phyloP scores from a whole-genome alignment of 2,329 filamentous ascomycete species.

The Cadophora sp. region DNA sequence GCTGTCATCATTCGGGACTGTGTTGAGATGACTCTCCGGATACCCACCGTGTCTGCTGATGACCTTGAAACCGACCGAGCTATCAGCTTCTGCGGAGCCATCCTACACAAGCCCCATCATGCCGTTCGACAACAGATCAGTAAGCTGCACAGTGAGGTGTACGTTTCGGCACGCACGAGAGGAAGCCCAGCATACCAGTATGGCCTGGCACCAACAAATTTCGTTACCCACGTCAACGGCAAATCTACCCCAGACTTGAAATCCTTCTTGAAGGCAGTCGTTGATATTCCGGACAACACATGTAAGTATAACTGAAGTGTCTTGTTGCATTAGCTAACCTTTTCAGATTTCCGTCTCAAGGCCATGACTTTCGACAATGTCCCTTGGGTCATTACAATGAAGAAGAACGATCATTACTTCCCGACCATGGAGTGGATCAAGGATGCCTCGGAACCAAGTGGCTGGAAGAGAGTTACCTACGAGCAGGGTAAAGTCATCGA shows the following conservation, averaged over 20 bases:
- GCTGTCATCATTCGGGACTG: conserved; percentile 88
- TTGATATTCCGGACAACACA: conserved; percentile 92
- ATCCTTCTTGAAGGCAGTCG: conserved; percentile 79
- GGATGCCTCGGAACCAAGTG: conserved; percentile 62
- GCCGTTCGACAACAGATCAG: conserved; percentile 97
- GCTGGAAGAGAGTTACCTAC: conserved; percentile 69
- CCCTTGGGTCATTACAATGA: conserved; percentile 99
- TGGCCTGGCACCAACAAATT: conserved; percentile 93
- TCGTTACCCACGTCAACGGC: conserved; percentile 95
- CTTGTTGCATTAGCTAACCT: conserved; percentile 24
- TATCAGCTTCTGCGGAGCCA: conserved; percentile 92
- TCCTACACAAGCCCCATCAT: conserved; percentile 92
- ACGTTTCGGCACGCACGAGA: conserved; percentile 85
- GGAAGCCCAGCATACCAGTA: conserved; percentile 89
- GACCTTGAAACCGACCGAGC: conserved; percentile 93
- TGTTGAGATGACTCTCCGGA: conserved; percentile 75
- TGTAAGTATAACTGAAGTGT: conserved; percentile 58
- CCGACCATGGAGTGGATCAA: conserved; percentile 75
- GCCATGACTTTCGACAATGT: conserved; percentile 99
- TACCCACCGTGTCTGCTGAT: conserved; percentile 86
- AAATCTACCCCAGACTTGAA: conserved; percentile 82
- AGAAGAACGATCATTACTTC: conserved; percentile 99
- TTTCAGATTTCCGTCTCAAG: conserved; percentile 85
- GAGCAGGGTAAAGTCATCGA: conserved; percentile 60
- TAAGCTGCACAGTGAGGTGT: conserved; percentile 95